Conservation (phyloP, 805 yeast genomes). For the Zygosaccharomyces gambellarensis region DNA sequence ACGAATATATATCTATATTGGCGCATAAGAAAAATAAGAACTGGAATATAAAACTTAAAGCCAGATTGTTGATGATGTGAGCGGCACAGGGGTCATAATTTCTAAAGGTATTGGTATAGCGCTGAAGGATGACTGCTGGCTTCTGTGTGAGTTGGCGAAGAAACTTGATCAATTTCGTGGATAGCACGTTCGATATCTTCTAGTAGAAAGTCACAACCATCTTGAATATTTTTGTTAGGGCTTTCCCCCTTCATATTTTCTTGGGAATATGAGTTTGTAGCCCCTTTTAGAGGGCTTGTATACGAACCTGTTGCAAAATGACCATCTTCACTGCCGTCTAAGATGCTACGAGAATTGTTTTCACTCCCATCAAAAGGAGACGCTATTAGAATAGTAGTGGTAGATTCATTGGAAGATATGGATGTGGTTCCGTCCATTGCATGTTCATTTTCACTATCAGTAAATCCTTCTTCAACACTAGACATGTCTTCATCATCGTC, state of each 20-base stretch:
- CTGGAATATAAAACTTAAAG: background rate
- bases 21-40: background rate
- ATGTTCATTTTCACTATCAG: constrained; percentile 12
- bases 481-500: constrained; percentile 19
- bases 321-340: background rate
- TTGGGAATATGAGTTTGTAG: background rate
- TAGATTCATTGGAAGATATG: constrained; percentile 10
- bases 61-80: background rate
- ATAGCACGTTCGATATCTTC: constrained; percentile 19
- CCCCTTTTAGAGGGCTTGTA: background rate
- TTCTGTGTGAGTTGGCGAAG: constrained; percentile 7
- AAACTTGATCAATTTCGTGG: constrained; percentile 12
- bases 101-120: constrained; percentile 9
- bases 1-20: too few relatives aligned
- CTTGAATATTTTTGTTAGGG: background rate
- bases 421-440: constrained; percentile 4
- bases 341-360: background rate
- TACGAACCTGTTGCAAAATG: constrained; percentile 2
- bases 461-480: background rate
- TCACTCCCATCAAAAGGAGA: constrained; percentile 9
- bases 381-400: constrained; percentile 14
- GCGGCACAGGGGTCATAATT: too few relatives aligned
- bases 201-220: constrained; percentile 12
- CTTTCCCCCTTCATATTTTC: background rate
- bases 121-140: constrained; percentile 3